Percentiles rank a stretch among this genome's conserved stretches.
These are phyloP conservation scores for Boletus rex-veris DNA, from an alignment of 768 basidiomycete species.

Conservation along the genomic window DNA sequence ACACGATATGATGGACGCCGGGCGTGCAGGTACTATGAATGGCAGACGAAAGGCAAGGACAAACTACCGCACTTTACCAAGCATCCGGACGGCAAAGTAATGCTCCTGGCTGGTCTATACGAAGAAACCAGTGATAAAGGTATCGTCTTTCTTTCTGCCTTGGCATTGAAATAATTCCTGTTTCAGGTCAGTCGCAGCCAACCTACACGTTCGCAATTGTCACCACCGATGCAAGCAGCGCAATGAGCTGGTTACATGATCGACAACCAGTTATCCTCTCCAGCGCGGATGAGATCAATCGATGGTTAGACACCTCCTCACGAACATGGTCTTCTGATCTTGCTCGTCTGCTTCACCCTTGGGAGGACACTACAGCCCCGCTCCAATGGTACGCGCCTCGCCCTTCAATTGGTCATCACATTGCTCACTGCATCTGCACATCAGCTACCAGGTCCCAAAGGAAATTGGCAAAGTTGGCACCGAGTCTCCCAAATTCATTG, in stretches of 20 bases:
- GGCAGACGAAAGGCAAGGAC: constrained; percentile 79
- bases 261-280: constrained; percentile 83
- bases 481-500: constrained; percentile 78
- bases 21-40: constrained; percentile 80
- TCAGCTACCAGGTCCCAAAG: constrained; percentile 81
- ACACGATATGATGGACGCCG: neutral
- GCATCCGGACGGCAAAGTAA: constrained; percentile 55
- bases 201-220: constrained; percentile 88
- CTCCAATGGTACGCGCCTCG: constrained; percentile 61
- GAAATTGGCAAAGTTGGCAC: constrained; percentile 90
- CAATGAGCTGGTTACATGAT: constrained; percentile 86
- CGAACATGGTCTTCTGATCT: constrained; percentile 63
- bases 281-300: constrained; percentile 50
- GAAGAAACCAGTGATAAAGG: constrained; percentile 70
- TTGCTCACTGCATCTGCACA: neutral
- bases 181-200: constrained; percentile 48
- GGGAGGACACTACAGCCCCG: constrained; percentile 43
- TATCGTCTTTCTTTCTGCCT: constrained; percentile 15
- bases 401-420: neutral
- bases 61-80: constrained; percentile 82
- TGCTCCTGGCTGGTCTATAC: constrained; percentile 88
- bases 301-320: constrained; percentile 80
- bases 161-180: neutral
- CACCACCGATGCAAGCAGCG: constrained; percentile 71
- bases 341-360: constrained; percentile 57